A percentile compares a stretch with the other conserved stretches of the same genome.
Evolutionary conservation across 768 basidiomycete genomes (phyloP).

Genomic region (Russula ochroleuca): DNA sequence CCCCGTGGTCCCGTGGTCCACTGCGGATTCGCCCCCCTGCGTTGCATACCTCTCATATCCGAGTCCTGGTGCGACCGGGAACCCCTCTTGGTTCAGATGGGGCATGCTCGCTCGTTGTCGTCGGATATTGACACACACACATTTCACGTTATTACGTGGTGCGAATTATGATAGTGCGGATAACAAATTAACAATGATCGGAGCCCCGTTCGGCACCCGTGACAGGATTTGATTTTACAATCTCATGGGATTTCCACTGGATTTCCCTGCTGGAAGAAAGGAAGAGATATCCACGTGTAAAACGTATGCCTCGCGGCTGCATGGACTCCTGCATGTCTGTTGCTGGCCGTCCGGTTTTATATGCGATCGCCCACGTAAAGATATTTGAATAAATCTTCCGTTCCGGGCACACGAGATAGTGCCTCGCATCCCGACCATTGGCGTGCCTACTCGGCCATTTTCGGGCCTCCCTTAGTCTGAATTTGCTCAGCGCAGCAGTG

Average conservation of each 20-base stretch:
- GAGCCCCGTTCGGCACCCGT: conserved; percentile 1
- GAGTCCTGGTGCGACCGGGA: not conserved
- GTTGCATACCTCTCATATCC: not conserved
- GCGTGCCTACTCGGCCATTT: no score
- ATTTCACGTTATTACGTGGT: no score
- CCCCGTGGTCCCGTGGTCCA: not conserved
- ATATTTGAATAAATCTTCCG: not conserved
- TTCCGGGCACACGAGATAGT: no score
- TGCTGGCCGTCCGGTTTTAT: no score
- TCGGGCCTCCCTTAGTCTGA: no score
- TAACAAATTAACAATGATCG: not conserved
- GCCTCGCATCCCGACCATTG: no score
- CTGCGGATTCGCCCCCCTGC: not conserved
- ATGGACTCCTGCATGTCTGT: not conserved
- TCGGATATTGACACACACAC: no score
- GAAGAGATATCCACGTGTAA: not conserved
- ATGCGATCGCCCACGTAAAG: not conserved
- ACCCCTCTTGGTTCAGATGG: not conserved
- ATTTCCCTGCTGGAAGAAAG: not conserved
- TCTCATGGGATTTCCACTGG: not conserved
- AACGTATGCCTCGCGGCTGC: not conserved
- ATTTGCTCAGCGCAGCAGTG: no score
- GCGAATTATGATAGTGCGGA: not conserved
- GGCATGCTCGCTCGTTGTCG: not conserved
- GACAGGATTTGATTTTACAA: not conserved